Percentiles rank a stretch among this genome's conserved stretches.
Conservation (phyloP, 495 filamentous ascomycete species). For the Chlorociboria aeruginascens region DNA sequence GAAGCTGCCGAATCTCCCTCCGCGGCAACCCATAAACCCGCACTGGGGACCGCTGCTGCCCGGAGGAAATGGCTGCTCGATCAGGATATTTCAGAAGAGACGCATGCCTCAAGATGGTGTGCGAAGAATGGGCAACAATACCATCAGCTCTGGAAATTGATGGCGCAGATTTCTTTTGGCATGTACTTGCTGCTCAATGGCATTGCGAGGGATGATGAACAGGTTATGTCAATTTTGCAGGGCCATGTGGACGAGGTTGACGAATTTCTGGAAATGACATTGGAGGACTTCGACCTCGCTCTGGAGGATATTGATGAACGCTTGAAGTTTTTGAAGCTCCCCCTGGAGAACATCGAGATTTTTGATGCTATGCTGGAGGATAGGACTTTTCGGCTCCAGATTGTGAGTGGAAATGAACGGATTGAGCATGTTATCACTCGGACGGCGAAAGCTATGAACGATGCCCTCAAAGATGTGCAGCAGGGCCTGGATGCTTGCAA, state of each 20-base stretch:
- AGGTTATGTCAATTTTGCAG: slow-evolving; percentile 83
- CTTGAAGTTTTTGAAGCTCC: slow-evolving; percentile 66
- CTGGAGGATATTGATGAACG: slow-evolving; percentile 61
- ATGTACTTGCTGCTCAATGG: slow-evolving; percentile 77
- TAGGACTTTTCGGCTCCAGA: slow-evolving; percentile 63
- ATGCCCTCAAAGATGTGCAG: slow-evolving; percentile 61
- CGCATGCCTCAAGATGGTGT: slow-evolving; percentile 63
- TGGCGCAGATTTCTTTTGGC: slow-evolving; percentile 88
- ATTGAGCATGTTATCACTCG: slow-evolving; percentile 81
- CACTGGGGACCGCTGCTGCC: slow-evolving; percentile 47
- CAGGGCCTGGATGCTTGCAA: slow-evolving; percentile 67
- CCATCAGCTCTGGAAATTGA: slow-evolving; percentile 82
- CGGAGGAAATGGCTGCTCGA: slow-evolving; percentile 61
- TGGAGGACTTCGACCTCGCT: slow-evolving; percentile 78
- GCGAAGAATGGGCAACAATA: slow-evolving; percentile 50
- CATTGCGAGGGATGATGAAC: slow-evolving; percentile 74
- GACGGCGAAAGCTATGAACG: slow-evolving; percentile 61
- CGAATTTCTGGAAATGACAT: slow-evolving; percentile 71
- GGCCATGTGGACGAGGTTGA: slow-evolving; percentile 90
- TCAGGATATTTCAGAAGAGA: slow-evolving; percentile 40
- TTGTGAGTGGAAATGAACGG: slow-evolving; percentile 77
- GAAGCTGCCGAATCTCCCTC: slow-evolving; percentile 43
- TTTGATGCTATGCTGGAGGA: slow-evolving; percentile 89
- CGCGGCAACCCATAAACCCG: slow-evolving; percentile 37
- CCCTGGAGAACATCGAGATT: slow-evolving; percentile 67